Evolutionary conservation across 1,139 yeast genomes (phyloP).

Genomic region (Kodamaea anthophila): DNA sequence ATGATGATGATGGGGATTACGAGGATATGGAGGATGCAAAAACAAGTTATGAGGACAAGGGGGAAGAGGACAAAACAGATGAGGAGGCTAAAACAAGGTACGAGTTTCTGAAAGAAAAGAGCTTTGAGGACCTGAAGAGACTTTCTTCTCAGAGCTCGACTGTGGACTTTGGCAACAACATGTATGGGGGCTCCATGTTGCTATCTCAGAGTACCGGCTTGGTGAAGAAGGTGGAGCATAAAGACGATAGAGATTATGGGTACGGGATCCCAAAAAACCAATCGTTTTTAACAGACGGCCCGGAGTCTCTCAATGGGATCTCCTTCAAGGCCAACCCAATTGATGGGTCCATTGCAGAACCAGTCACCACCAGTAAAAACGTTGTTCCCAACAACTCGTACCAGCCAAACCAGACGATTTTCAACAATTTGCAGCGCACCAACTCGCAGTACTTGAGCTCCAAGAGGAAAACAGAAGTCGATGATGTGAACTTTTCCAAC

Average conservation of each 20-base stretch:
- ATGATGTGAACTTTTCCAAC: constrained; percentile 28
- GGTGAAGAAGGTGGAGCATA: constrained; percentile 29
- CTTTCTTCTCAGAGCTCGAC: constrained; percentile 18
- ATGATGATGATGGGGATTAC: constrained; percentile 17
- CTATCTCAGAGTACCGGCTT: constrained; percentile 43
- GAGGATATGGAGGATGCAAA: constrained; percentile 10
- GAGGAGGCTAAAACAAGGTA: constrained; percentile 1
- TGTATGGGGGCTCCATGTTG: constrained; percentile 41
- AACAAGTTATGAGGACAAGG: neutral
- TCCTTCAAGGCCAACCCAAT: constrained; percentile 34
- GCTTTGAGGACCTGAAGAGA: constrained; percentile 3
- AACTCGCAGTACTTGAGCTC: constrained; percentile 28
- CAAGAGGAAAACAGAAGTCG: constrained; percentile 13
- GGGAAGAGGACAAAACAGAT: constrained; percentile 1
- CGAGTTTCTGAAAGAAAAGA: constrained; percentile 1
- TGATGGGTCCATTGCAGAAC: constrained; percentile 25
- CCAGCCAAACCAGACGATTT: constrained; percentile 42
- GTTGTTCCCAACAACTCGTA: constrained; percentile 34
- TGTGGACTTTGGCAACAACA: constrained; percentile 28
- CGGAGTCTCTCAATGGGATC: constrained; percentile 24
- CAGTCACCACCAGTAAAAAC: constrained; percentile 30
- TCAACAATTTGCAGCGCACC: constrained; percentile 37
- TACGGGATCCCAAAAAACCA: constrained; percentile 10
- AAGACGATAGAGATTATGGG: constrained; percentile 8
- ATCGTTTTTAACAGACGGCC: constrained; percentile 11